phyloP scores from a whole-genome alignment of 2,329 filamentous ascomycete species.

The Verticillium longisporum region DNA sequence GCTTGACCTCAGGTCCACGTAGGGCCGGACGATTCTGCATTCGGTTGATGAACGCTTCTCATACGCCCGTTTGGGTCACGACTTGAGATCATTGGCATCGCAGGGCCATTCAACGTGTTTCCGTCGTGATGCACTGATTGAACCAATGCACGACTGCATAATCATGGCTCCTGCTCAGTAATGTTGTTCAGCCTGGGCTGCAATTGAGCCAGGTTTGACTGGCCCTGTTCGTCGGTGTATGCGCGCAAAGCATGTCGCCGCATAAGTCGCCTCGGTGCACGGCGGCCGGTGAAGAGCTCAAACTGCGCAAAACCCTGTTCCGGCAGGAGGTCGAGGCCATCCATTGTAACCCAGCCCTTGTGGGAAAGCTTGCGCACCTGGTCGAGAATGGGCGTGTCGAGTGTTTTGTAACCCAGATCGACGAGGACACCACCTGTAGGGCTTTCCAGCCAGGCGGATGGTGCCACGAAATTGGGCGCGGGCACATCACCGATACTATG shows the following conservation, averaged over 20 bases:
- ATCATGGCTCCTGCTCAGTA: slow-evolving; percentile 30
- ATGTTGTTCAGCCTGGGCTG: slow-evolving; percentile 31
- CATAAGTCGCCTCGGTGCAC: slow-evolving; percentile 65
- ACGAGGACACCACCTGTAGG: slow-evolving; percentile 70
- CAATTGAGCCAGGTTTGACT: slow-evolving; percentile 30
- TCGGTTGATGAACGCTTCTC: neutral
- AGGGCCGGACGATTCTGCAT: neutral
- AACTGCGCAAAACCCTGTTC: slow-evolving; percentile 80
- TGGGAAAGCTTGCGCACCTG: slow-evolving; percentile 57
- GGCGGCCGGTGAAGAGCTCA: slow-evolving; percentile 69
- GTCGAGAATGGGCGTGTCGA: slow-evolving; percentile 62
- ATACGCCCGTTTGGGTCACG: neutral
- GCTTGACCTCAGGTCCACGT: neutral
- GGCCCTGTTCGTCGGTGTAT: slow-evolving; percentile 34
- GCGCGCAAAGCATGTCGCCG: slow-evolving; percentile 51
- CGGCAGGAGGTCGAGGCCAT: slow-evolving; percentile 68
- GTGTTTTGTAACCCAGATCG: slow-evolving; percentile 67
- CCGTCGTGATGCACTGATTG: neutral
- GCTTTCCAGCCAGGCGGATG: slow-evolving; percentile 62
- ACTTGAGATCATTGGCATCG: neutral
- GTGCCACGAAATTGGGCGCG: slow-evolving; percentile 64
- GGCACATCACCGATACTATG: slow-evolving; percentile 57
- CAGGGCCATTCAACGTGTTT: too few relatives aligned
- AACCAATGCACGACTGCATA: neutral
- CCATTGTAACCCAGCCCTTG: slow-evolving; percentile 66